Evolutionary conservation across 2,329 filamentous ascomycete genomes (phyloP), one percentile per base, ranked within the genome.

Genomic region (Exophiala alcalophila): DNA sequence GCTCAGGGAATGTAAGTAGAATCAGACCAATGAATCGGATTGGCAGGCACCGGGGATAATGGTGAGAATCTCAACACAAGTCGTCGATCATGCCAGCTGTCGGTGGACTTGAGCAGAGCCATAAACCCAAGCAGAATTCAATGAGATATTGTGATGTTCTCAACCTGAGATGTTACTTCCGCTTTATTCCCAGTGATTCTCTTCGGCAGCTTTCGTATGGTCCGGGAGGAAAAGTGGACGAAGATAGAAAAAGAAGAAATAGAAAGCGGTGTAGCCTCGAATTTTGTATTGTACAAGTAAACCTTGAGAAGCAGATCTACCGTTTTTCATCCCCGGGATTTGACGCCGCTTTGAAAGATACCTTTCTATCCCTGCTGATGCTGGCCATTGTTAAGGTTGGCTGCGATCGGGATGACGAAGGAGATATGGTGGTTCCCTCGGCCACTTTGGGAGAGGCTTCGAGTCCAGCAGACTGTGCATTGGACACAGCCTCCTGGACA

Each of bases 281-380:
- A 16, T 10, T 19, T 33, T 7, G 38, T 36, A 35, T 42, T 42
- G 25, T 35, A 42, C 39, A 42, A 14, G 11, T 16, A 16, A 18
- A n/a, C 18, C 12, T 16, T 19, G 24, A 29, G n/a, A 30, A 19
- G 20, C 12, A 9, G 21, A 10, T 18, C 29, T 29, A 31, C 16
- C n/a, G 2, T 37, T 29, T 37, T 76, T 72, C n/a, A 65, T 65
- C 32, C 80, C 76, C n/a, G 8, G 23, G 26, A 14, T 40, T 31
- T 30, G 44, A 28, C 11, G 34, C 29, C 28, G 29, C 15, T 56
- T 80, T 72, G 56, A 87, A 80, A 25, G 71, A 70, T n/a, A 83
- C 81, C 62, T 83, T 84, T 12, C 82, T 83, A 52, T 80, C 77
- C 54, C 71, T 69, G 11, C 69, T 68, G 20, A 81, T 72, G 25